Percentiles rank a stretch among this genome's conserved stretches.
Conservation (phyloP, 2,329 filamentous ascomycete species). For the Penicillium fuscoglaucum region DNA sequence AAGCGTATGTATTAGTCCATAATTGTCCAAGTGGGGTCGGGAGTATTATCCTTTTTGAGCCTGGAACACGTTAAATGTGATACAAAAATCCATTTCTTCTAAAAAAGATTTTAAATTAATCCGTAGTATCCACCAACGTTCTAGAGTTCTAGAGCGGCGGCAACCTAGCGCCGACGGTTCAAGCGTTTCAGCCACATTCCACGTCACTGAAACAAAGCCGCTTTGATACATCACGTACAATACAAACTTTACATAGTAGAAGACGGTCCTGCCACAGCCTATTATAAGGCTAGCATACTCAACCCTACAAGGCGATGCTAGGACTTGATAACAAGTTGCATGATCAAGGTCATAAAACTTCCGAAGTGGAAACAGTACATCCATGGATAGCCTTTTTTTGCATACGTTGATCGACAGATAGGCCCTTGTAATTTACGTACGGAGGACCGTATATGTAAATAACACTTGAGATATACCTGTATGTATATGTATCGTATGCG, state of each 20-base stretch:
- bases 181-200: constrained; percentile 3
- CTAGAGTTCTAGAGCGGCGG: neutral
- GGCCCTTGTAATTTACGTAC: neutral
- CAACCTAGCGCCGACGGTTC: neutral
- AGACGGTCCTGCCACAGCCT: neutral
- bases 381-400: too few species aligned
- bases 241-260: neutral
- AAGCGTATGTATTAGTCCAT: neutral
- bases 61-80: neutral
- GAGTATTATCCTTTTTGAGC: neutral
- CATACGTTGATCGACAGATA: neutral
- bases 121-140: neutral
- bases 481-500: neutral
- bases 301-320: constrained; percentile 1
- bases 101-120: neutral
- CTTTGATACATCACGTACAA: neutral
- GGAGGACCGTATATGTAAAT: neutral
- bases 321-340: neutral
- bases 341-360: neutral
- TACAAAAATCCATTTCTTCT: neutral
- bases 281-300: neutral
- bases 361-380: neutral
- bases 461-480: neutral
- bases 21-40: neutral
- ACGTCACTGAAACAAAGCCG: neutral